Conservation (phyloP, 2,329 filamentous ascomycete species). For the Ophiostoma himal-ulmi region DNA sequence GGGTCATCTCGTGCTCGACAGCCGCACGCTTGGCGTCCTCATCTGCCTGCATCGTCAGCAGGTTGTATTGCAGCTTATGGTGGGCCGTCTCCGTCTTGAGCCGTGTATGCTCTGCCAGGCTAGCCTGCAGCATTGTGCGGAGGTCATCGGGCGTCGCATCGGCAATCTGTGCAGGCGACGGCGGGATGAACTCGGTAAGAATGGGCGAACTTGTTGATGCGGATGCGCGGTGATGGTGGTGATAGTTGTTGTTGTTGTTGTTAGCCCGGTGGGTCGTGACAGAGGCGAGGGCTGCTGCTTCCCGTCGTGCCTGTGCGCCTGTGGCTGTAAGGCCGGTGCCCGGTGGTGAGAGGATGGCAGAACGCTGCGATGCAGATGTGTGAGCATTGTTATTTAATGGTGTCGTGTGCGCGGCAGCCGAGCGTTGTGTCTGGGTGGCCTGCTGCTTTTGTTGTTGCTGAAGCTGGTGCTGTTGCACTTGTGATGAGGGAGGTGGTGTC, state of each 20-base stretch:
- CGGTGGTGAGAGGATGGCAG: slow-evolving; percentile 50
- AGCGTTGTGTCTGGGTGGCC: not conserved
- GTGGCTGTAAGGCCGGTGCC: slow-evolving; percentile 40
- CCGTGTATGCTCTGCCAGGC: slow-evolving; percentile 51
- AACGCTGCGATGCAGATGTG: slow-evolving; percentile 39
- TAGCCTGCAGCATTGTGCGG: slow-evolving; percentile 49
- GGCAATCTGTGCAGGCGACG: slow-evolving; percentile 45
- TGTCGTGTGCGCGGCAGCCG: not conserved
- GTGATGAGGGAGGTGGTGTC: slow-evolving; percentile 52
- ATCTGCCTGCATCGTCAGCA: slow-evolving; percentile 75
- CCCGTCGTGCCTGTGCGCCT: slow-evolving; percentile 27
- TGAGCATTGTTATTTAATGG: slow-evolving; percentile 28
- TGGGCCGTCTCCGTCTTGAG: slow-evolving; percentile 80
- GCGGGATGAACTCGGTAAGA: slow-evolving; percentile 41
- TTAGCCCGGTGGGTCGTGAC: not conserved
- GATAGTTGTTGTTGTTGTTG: not conserved
- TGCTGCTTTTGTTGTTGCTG: slow-evolving; percentile 14
- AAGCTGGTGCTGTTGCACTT: slow-evolving; percentile 10
- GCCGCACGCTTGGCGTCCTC: slow-evolving; percentile 80
- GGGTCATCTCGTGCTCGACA: slow-evolving; percentile 88
- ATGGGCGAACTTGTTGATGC: slow-evolving; percentile 10
- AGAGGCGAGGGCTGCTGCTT: slow-evolving; percentile 18
- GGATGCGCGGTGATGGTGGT: not conserved
- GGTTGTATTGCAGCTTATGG: slow-evolving; percentile 82
- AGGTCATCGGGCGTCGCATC: slow-evolving; percentile 52